These are phyloP conservation scores for Moesziomyces aphidis DNA, from an alignment of 1,284 basidiomycete species.

Conservation along the genomic window DNA sequence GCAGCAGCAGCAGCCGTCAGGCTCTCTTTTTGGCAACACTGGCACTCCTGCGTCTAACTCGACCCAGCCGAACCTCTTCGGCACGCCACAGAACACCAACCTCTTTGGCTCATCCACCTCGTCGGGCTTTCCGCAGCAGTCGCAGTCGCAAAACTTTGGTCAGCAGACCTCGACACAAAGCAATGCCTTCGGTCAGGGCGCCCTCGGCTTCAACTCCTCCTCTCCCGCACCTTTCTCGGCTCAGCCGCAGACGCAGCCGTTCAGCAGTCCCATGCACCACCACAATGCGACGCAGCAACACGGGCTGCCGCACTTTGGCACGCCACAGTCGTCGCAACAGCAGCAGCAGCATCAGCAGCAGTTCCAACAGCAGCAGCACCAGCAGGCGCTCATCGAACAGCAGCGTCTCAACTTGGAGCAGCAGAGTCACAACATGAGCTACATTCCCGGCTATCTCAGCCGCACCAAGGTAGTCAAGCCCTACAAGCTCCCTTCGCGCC, in stretches of 20 bases:
- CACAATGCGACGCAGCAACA: slow-evolving; percentile 19
- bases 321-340: slow-evolving; percentile 20
- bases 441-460: slow-evolving; percentile 51
- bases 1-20: slow-evolving; percentile 20
- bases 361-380: slow-evolving; percentile 7
- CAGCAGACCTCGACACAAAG: slow-evolving; percentile 16
- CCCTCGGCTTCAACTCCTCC: slow-evolving; percentile 19
- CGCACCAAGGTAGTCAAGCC: slow-evolving; percentile 46
- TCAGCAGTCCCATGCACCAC: slow-evolving; percentile 29
- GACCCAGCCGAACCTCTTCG: slow-evolving; percentile 22
- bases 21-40: slow-evolving; percentile 29
- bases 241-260: slow-evolving; percentile 24
- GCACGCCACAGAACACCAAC: slow-evolving; percentile 33
- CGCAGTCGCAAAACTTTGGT: slow-evolving; percentile 11
- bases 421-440: slow-evolving; percentile 50
- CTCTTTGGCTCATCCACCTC: slow-evolving; percentile 22
- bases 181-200: slow-evolving; percentile 19
- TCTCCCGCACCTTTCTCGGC: slow-evolving; percentile 28
- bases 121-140: slow-evolving; percentile 20
- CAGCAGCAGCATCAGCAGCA: slow-evolving; percentile 30
- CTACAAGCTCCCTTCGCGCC: slow-evolving; percentile 47
- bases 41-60: slow-evolving; percentile 12
- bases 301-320: slow-evolving; percentile 11
- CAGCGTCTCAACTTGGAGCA: slow-evolving; percentile 36
- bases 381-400: slow-evolving; percentile 41